Percentiles rank a stretch among this genome's conserved stretches.
Conservation (phyloP, 2,329 filamentous ascomycete genomes). For the Hypoxylon sp. region DNA sequence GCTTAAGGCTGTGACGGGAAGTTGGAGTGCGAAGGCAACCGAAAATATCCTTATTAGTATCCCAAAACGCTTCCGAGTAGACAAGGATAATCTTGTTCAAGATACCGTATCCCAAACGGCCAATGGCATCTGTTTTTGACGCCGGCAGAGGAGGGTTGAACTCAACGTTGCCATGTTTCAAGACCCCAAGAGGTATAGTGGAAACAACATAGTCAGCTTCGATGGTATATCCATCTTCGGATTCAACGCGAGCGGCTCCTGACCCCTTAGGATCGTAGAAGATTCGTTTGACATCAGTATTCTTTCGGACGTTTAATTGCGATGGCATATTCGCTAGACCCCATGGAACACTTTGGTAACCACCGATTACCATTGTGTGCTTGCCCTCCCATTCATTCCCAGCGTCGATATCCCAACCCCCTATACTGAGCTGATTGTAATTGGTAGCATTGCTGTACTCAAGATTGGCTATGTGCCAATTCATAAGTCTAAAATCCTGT, state of each 20-base stretch:
- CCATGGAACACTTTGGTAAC: slow-evolving; percentile 93
- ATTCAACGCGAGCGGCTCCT: slow-evolving; percentile 75
- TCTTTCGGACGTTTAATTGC: slow-evolving; percentile 82
- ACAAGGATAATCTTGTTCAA: slow-evolving; percentile 96
- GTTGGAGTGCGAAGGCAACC: slow-evolving; percentile 85
- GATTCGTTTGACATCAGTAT: slow-evolving; percentile 80
- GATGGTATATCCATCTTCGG: slow-evolving; percentile 81
- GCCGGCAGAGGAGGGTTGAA: slow-evolving; percentile 92
- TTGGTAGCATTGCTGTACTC: slow-evolving; percentile 98
- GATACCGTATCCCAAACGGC: slow-evolving; percentile 90
- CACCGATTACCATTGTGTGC: slow-evolving; percentile 93
- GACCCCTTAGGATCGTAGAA: slow-evolving; percentile 69
- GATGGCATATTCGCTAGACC: slow-evolving; percentile 84
- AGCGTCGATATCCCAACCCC: slow-evolving; percentile 96
- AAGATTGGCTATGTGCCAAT: slow-evolving; percentile 98
- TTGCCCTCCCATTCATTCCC: slow-evolving; percentile 98
- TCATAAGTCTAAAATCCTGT: slow-evolving; percentile 90
- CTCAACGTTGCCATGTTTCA: slow-evolving; percentile 85
- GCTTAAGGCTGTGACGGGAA: slow-evolving; percentile 78
- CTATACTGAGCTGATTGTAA: slow-evolving; percentile 86
- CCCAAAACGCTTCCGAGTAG: slow-evolving; percentile 93
- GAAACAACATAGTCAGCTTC: slow-evolving; percentile 93
- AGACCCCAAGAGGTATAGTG: slow-evolving; percentile 89
- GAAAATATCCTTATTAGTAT: slow-evolving; percentile 90
- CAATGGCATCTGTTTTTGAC: slow-evolving; percentile 86